Evolutionary conservation across 2,329 filamentous ascomycete genomes (phyloP).

Genomic region (Exophiala dermatitidis): DNA sequence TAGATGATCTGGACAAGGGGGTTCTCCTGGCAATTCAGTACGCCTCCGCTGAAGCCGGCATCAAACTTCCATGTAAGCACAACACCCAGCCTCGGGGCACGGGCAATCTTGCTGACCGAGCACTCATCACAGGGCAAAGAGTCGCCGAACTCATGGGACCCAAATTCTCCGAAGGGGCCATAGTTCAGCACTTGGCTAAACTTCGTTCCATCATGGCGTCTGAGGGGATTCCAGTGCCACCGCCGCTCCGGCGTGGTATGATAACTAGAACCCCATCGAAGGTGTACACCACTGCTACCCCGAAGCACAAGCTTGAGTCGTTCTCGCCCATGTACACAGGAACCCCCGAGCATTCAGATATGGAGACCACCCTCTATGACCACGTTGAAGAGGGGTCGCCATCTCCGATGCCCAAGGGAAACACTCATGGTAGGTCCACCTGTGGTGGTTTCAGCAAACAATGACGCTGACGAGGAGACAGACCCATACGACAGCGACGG

Average conservation of each 20-base stretch:
- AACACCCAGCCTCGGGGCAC: neutral
- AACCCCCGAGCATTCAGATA: neutral
- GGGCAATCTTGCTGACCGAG: neutral
- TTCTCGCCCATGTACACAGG: slow-evolving; percentile 9
- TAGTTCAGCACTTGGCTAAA: slow-evolving; percentile 43
- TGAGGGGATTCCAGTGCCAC: slow-evolving; percentile 33
- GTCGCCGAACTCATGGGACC: slow-evolving; percentile 37
- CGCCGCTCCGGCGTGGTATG: slow-evolving; percentile 35
- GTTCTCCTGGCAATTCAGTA: slow-evolving; percentile 39
- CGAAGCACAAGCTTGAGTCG: slow-evolving; percentile 1
- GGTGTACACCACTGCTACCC: slow-evolving; percentile 17
- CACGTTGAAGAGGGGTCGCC: neutral
- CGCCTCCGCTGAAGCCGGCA: slow-evolving; percentile 33
- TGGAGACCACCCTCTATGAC: slow-evolving; percentile 4
- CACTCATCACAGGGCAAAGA: slow-evolving; percentile 25
- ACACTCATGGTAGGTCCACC: slow-evolving; percentile 3
- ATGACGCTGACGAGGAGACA: slow-evolving; percentile 16
- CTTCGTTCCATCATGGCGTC: slow-evolving; percentile 33
- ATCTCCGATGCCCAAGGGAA: neutral
- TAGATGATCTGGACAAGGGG: slow-evolving; percentile 39
- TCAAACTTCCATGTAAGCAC: slow-evolving; percentile 38
- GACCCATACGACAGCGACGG: slow-evolving; percentile 19
- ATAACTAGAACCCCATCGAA: slow-evolving; percentile 22
- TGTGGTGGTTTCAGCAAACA: slow-evolving; percentile 7
- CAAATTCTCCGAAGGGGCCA: slow-evolving; percentile 39